phyloP scores from a whole-genome alignment of 352 stramenopile species.

The Phytopythium ostracodes region DNA sequence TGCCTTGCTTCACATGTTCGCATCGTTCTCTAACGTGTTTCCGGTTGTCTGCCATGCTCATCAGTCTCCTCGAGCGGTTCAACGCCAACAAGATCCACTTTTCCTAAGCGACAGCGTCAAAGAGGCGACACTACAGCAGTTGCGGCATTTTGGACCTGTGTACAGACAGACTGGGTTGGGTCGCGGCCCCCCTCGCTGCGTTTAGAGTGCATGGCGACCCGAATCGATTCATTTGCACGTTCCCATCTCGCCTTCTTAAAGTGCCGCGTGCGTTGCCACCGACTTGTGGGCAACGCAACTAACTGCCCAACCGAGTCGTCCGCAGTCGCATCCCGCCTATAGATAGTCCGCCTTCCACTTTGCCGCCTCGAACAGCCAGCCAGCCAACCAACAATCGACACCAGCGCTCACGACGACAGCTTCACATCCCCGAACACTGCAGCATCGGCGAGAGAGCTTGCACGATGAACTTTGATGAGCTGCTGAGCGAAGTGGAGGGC shows the following conservation, averaged over 20 bases:
- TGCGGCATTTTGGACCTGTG: not conserved
- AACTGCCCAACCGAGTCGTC: not conserved
- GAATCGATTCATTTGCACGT: conserved; percentile 1
- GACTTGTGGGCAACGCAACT: not conserved
- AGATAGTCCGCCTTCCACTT: not conserved
- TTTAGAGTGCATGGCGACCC: not conserved
- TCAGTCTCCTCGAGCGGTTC: conserved; percentile 93
- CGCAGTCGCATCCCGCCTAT: not conserved
- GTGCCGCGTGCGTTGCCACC: not conserved
- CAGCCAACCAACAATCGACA: not conserved
- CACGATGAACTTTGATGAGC: conserved; percentile 65
- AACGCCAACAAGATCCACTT: conserved; percentile 97
- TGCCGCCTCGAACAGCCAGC: not conserved
- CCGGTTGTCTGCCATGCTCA: not conserved
- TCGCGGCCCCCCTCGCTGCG: not conserved
- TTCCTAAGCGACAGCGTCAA: conserved; percentile 38
- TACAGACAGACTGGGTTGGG: not conserved
- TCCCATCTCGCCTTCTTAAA: not conserved
- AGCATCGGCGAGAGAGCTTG: not conserved
- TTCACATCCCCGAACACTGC: not conserved
- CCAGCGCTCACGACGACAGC: not conserved
- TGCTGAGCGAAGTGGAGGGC: conserved; percentile 69
- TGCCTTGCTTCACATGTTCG: not conserved
- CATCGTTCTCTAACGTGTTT: not conserved
- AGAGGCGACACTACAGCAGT: not conserved